Evolutionary conservation across 192 early-diverging fungal species (phyloP), one percentile per base, ranked within the genome.

Genomic region (Radiomyces spectabilis): DNA sequence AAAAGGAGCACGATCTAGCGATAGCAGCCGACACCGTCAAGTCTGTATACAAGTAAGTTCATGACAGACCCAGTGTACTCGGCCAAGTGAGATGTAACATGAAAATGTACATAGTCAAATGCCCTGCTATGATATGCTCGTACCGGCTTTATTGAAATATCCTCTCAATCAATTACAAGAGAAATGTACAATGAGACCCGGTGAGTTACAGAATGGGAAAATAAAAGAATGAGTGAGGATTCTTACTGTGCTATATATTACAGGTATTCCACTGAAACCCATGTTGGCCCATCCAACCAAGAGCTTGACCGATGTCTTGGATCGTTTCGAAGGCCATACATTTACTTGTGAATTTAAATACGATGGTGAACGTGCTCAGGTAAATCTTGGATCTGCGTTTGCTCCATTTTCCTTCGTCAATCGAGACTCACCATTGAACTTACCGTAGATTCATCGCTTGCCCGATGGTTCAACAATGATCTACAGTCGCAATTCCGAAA

Each of bases 281-380:
- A 99, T 99, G 97, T 81, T 99, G 58, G 97, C 97, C 7, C 95
- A 98, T 75, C 96, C 96, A 7, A 98, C 96, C 38, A 98, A 97
- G 67, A 81, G 81, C 29, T 73, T 98, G 4, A 83, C 85, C 0
- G 97, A 99, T 50, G 87, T 98, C 18, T 60, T 99, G 72, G 83
- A 98, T 46, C 78, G 95, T 13, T 97, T 99, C 52, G 94, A 97
- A 51, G 87, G 81, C 21, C 82, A 86, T 53, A 76, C 78, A 2
- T 99, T 99, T 59, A 96, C 92, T 4, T 99, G 97, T 65, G 97
- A 99, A 68, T 97, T 84, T 73, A 99, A 99, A 62, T 99, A 99
- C 57, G 97, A 99, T 65, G 97, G 93, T 19, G 92, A 95, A 65
- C 80, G 93, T 26, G 92, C 88, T 15, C 94, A 97, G 77, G 85